These are phyloP conservation scores for Clavariopsis aquatica DNA, from an alignment of 495 filamentous ascomycete species.

Conservation along the genomic window DNA sequence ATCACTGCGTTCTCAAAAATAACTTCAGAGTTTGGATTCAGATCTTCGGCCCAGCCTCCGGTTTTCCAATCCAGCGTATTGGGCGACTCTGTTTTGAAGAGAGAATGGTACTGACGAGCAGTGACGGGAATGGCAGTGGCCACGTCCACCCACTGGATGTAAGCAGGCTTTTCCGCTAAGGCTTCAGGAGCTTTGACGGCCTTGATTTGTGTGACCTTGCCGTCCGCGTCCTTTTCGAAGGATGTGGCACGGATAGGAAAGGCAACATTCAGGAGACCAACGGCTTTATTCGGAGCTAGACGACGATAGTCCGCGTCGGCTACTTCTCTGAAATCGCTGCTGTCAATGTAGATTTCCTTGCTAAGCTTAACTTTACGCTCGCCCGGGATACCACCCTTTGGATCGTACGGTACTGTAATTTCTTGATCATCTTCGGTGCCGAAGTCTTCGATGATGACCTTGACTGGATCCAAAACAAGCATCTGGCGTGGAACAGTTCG, in stretches of 20 bases:
- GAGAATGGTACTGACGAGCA: constrained; percentile 75
- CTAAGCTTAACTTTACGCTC: constrained; percentile 70
- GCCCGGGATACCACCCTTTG: constrained; percentile 62
- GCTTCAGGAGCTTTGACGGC: constrained; percentile 47
- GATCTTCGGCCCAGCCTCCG: constrained; percentile 76
- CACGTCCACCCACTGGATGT: constrained; percentile 85
- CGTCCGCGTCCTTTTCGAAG: constrained; percentile 72
- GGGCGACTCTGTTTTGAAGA: constrained; percentile 87
- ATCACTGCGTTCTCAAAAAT: constrained; percentile 77
- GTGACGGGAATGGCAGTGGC: constrained; percentile 58
- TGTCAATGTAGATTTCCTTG: constrained; percentile 88
- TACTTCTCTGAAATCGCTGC: constrained; percentile 81
- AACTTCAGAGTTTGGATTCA: constrained; percentile 82
- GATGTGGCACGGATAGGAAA: constrained; percentile 78
- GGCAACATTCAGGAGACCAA: constrained; percentile 82
- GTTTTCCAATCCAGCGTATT: constrained; percentile 58
- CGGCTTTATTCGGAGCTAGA: constrained; percentile 83
- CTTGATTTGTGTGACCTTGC: constrained; percentile 67
- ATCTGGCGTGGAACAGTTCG: constrained; percentile 80
- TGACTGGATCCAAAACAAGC: constrained; percentile 73
- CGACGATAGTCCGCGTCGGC: constrained; percentile 90
- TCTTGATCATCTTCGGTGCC: constrained; percentile 65
- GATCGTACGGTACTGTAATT: constrained; percentile 69
- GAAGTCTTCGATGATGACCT: constrained; percentile 71
- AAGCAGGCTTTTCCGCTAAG: constrained; percentile 60